Base-by-base conservation (phyloP, 1,284 basidiomycete species). In the Marasmius tenuissimus region DNA sequence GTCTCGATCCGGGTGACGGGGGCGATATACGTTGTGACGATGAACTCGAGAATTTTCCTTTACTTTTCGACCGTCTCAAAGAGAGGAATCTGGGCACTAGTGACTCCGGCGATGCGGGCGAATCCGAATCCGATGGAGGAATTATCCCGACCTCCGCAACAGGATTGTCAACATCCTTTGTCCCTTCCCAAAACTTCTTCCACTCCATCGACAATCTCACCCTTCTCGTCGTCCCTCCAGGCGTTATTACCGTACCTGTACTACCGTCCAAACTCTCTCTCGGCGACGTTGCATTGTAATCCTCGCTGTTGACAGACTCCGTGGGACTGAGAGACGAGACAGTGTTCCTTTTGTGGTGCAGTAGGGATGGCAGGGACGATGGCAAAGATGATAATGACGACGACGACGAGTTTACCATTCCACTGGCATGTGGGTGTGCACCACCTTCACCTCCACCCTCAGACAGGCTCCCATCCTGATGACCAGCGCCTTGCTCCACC, bases 171-270 rank as follows among this genome's bases (percentile, higher is more conserved):
- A 85, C 75, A 61, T 84, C 81, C 64, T 78, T 79, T 5, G 81
- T 84, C 16, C 88, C 89, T 65, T 87, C 80, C 90, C 89, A 92
- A 65, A 92, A 92, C 61, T 84, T 86, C 52, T 82, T 82, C 38
- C 89, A 71, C 33, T 76, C 73, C 5, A 71, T 66, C 2, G 58
- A 61, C 62, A 62, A 60, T 20, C 59, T 53, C 33, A 62, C 57
- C 20, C 57, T 62, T 39, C 61, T 58, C 7, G 47, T 65, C 6
- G 58, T 61, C 18, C 57, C 63, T 9, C 59, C 60, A 27, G 61
- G 61, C 1, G 62, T 63, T 14, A 57, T 63, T 6, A 63, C 53
- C 1, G 57, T 55, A 53, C 52, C 40, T 3, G 57, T 55, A 53
- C 42, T 22, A 49, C 33, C 50, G 4, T 64, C 60, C 9, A 47